Evolutionary conservation across 2,329 filamentous ascomycete species (phyloP).

Genomic region (Diaporthe batatas): DNA sequence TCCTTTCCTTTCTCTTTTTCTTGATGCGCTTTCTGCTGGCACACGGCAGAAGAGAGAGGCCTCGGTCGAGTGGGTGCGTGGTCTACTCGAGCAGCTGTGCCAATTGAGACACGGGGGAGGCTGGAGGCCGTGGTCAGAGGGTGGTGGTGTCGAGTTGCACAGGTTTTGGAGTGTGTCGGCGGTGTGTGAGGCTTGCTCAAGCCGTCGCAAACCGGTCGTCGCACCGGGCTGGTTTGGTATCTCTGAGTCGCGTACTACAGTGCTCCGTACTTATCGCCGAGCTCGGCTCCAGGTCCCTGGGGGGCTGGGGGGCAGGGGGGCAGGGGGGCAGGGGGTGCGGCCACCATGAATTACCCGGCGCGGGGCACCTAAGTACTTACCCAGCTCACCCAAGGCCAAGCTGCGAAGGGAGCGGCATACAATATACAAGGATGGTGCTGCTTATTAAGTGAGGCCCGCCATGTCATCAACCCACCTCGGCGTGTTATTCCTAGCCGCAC

Average conservation of each 20-base stretch:
- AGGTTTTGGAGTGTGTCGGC: not conserved
- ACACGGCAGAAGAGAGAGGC: not conserved
- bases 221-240: not conserved
- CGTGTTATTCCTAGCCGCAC: constrained; percentile 33
- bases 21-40: not conserved
- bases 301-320: too few relatives aligned
- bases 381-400: not conserved
- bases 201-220: constrained; percentile 39
- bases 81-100: constrained; percentile 13
- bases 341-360: not conserved
- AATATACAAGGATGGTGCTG: not conserved
- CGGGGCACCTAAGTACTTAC: constrained; percentile 15
- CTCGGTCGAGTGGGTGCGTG: not conserved
- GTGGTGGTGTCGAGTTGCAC: constrained; percentile 11
- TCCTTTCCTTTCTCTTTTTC: not conserved
- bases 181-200: constrained; percentile 23
- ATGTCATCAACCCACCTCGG: constrained; percentile 14
- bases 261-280: constrained; percentile 35
- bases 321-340: too few relatives aligned
- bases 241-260: constrained; percentile 7
- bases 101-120: constrained; percentile 19
- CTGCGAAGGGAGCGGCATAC: not conserved
- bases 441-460: constrained; percentile 36
- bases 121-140: constrained; percentile 10
- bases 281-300: constrained; percentile 33